Evolutionary conservation across 1,284 basidiomycete genomes (phyloP), one percentile per base, ranked within the genome.

Genomic region (Somion occarium): DNA sequence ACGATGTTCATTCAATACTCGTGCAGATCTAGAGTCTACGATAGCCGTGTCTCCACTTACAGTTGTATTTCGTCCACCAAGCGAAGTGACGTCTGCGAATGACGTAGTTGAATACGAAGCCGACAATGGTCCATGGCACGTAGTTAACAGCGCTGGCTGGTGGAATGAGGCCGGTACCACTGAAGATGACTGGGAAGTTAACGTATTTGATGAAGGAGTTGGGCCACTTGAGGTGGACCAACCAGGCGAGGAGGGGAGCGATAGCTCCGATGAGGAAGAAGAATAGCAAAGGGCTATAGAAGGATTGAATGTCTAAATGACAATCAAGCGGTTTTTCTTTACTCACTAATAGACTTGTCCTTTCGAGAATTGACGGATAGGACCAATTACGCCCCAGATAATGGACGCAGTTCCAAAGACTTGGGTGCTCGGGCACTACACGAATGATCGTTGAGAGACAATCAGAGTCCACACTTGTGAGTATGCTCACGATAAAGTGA

Each of bases 241-340:
- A 46, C 46, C 63, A 78, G 5, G 65, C 66, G 19, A 68, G 49
- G 22, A 73, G 18, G 0, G 82, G 82, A 34, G 68, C 66, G n/a
- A 73, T 30, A 19, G 75, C 69, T 20, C 82, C 82, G 46, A 80
- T 57, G 46, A 82, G 70, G 76, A 84, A 84, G 66, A 79, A 79
- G 73, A 75, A 79, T 49, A 72, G 58, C 22, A 78, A 64, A 1
- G 63, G 67, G 55, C 65, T 65, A 19, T n/a, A 46, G 2, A 13
- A 20, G 3, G 26, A 11, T 13, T 2, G 15, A n/a, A 38, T n/a
- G 9, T 9, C 3, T 37, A 5, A 37, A 12, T 7, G 11, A 38
- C 22, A 13, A 43, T 19, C n/a, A 24, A 22, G 24, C 3, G 5
- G 22, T 11, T 19, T 19, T 5, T 22, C 7, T 5, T 3, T n/a